Conservation (phyloP, 371 early-diverging fungal genomes). For the Haplosporangium sp. region DNA sequence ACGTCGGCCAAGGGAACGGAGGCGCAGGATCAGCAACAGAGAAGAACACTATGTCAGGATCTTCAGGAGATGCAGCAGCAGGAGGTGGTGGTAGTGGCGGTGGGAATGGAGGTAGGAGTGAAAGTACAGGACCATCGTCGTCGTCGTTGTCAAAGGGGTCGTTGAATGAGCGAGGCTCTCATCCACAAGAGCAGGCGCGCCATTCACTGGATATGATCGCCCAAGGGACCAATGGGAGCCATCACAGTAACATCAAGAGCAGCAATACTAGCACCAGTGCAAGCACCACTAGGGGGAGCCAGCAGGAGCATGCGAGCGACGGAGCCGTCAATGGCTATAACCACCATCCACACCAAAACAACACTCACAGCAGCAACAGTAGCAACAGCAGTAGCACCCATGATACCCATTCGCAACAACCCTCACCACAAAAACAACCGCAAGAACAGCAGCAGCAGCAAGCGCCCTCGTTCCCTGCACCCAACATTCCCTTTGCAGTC, state of each 20-base stretch:
- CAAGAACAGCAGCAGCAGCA: constrained; percentile 4
- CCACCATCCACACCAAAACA: too few species aligned
- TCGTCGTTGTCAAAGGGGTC: not conserved
- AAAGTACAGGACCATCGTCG: not conserved
- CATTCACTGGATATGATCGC: constrained; percentile 14
- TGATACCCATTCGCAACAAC: constrained; percentile 1
- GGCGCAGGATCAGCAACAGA: not conserved
- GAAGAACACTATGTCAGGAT: not conserved
- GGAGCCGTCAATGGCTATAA: constrained; percentile 6
- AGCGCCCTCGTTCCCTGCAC: constrained; percentile 12
- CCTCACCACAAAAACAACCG: constrained; percentile 1
- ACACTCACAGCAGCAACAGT: constrained; percentile 7
- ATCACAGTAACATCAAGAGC: not conserved
- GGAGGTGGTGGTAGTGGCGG: not conserved
- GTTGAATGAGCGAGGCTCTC: constrained; percentile 16
- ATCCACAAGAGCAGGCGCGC: constrained; percentile 10
- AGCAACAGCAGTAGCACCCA: constrained; percentile 4
- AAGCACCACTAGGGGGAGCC: not conserved
- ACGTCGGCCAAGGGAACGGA: not conserved
- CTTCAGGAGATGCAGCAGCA: constrained; percentile 1
- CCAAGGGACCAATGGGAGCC: constrained; percentile 26
- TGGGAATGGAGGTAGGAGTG: not conserved
- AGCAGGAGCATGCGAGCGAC: constrained; percentile 1
- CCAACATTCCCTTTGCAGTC: constrained; percentile 51
- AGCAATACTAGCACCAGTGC: not conserved